Evolutionary conservation across 306 rosid genomes (phyloP), one percentile per base, ranked within the genome.

Genomic region (Fragaria vesca): DNA sequence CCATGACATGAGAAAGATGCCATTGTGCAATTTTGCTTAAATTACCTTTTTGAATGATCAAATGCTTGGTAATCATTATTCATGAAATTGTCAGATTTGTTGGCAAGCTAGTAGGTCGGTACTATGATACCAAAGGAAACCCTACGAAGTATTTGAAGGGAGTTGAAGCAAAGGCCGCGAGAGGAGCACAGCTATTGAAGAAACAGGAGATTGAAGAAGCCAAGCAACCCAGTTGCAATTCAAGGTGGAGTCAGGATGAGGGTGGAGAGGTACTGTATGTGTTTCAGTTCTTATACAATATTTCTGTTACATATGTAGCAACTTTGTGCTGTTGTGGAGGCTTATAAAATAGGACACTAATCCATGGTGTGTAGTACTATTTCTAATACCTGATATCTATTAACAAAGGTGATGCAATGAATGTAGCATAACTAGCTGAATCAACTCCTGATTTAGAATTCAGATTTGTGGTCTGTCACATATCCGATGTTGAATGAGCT

Each of bases 161-260:
- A 69, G 97, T 83, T 46, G 98, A 92, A 85, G 93, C 93, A 34
- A 94, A 94, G 85, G 98, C 98, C 28, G 93, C 95, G 17, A 89
- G 97, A 89, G 98, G 98, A 34, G 85, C 92, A 69, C 98, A 94
- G 75, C 98, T 94, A 80, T 81, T 88, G 85, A 90, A 94, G 82
- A 90, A 94, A 84, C 98, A 94, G 89, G 89, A 94, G 83, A 81
- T 54, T 6, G 98, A 94, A 81, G 98, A 94, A 85, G 92, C 93
- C 62, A 92, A 92, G 84, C 94, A 71, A 76, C 92, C 97, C 52
- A 18, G 82, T 50, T 94, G 98, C 89, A 94, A 79, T 86, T 94
- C 98, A 21, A 94, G 90, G 80, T 94, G 98, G 98, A 94, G 97
- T 82, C 95, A 94, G 81, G 89, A 80, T 11, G 92, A 92, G 70